Evolutionary conservation across 768 basidiomycete species (phyloP).

Genomic region (Macrolepiota fuliginosa): DNA sequence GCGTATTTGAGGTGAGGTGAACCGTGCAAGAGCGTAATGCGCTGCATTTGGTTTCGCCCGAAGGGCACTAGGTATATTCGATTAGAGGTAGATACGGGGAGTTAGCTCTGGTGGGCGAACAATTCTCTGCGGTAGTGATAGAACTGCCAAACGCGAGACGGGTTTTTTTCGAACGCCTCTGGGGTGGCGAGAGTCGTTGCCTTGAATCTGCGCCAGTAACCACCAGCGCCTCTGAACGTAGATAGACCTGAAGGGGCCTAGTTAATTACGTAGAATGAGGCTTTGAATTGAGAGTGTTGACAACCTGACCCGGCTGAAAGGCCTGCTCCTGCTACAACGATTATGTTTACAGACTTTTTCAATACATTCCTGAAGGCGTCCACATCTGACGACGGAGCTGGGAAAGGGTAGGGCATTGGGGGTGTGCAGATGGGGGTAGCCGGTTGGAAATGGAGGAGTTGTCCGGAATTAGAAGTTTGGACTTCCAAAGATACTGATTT

Average conservation of each 20-base stretch:
- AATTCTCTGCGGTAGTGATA: conserved; percentile 59
- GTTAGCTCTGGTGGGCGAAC: conserved; percentile 26
- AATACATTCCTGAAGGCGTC: conserved; percentile 28
- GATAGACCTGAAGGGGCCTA: conserved; percentile 28
- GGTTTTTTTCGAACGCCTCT: conserved; percentile 45
- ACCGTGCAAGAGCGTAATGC: conserved; percentile 46
- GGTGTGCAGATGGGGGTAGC: not conserved
- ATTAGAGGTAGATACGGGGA: conserved; percentile 1
- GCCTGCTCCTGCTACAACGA: conserved; percentile 51
- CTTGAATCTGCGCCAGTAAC: conserved; percentile 49
- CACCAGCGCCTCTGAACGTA: conserved; percentile 52
- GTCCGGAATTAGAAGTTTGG: not conserved
- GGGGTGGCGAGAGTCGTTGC: conserved; percentile 53
- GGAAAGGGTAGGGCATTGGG: not conserved
- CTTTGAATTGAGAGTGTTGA: not conserved
- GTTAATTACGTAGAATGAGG: too few species aligned
- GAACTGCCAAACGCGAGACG: conserved; percentile 59
- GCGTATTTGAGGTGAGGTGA: conserved; percentile 38
- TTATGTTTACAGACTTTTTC: conserved; percentile 29
- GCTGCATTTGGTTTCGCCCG: conserved; percentile 52
- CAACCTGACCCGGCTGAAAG: conserved; percentile 64
- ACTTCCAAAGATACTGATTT: not conserved
- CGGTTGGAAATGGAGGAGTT: conserved; percentile 15
- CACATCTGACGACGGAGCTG: conserved; percentile 24
- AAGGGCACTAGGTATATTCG: conserved; percentile 37